A percentile compares a stretch with the other conserved stretches of the same genome.
phyloP scores from a whole-genome alignment of 345 rosid species.

The Aquilaria malaccensis region DNA sequence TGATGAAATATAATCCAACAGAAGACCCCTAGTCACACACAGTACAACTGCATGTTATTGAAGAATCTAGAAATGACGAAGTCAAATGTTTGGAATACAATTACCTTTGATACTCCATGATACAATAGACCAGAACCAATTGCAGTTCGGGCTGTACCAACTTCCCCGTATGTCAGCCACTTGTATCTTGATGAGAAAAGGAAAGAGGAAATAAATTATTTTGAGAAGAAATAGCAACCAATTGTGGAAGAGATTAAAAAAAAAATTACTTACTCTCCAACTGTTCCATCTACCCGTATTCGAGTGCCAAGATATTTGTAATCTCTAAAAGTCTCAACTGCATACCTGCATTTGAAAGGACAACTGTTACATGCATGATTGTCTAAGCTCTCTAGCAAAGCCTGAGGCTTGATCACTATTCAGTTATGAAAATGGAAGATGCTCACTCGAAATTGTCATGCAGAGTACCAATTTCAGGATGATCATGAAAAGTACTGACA shows the following conservation, averaged over 20 bases:
- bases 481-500: conserved; percentile 62
- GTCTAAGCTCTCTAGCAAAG: not conserved
- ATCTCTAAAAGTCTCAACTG: conserved; percentile 69
- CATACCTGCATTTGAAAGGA: conserved; percentile 37
- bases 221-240: conserved; percentile 8
- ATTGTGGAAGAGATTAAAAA: conserved; percentile 5
- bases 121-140: conserved; percentile 75
- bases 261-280: conserved; percentile 71
- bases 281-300: conserved; percentile 76
- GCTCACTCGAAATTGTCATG: conserved; percentile 93
- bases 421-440: conserved; percentile 9
- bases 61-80: conserved; percentile 4
- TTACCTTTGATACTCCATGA: conserved; percentile 67
- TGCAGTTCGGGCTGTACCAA: conserved; percentile 73
- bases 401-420: not conserved
- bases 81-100: not conserved
- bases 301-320: conserved; percentile 89
- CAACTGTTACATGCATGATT: not conserved
- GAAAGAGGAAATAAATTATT: conserved; percentile 9
- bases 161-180: conserved; percentile 99
- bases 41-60: conserved; percentile 8
- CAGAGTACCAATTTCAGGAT: conserved; percentile 83
- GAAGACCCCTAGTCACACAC: conserved; percentile 52
- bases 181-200: conserved; percentile 45
- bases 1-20: conserved; percentile 86